These are phyloP conservation scores for Starmerella stigmatis DNA, from an alignment of 805 yeast genomes.

Conservation along the genomic window DNA sequence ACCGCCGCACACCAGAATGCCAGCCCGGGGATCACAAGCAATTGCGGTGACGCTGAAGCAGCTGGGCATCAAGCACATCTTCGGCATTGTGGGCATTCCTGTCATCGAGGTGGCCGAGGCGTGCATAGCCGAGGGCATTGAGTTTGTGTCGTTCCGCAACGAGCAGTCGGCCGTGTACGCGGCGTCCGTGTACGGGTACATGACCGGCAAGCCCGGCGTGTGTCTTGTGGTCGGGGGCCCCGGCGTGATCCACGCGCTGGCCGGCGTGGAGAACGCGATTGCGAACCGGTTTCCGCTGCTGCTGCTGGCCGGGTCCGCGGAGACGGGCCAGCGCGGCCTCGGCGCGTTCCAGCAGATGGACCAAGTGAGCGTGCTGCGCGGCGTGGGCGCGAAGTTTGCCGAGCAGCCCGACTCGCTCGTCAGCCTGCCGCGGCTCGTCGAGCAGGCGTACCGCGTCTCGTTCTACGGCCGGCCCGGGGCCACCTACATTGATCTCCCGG, in stretches of 20 bases:
- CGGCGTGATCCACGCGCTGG: slow-evolving; percentile 55
- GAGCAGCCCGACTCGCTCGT: slow-evolving; percentile 34
- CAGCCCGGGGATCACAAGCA: slow-evolving; percentile 35
- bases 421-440: slow-evolving; percentile 35
- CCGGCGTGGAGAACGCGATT: slow-evolving; percentile 55
- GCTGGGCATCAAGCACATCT: slow-evolving; percentile 47
- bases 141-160: slow-evolving; percentile 52
- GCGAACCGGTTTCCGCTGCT: slow-evolving; percentile 56
- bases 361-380: slow-evolving; percentile 43
- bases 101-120: slow-evolving; percentile 63
- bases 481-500: slow-evolving; percentile 56
- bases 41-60: slow-evolving; percentile 41
- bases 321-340: slow-evolving; percentile 38
- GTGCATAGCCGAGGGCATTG: slow-evolving; percentile 42
- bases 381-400: slow-evolving; percentile 42
- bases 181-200: slow-evolving; percentile 58
- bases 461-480: slow-evolving; percentile 49
- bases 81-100: slow-evolving; percentile 70
- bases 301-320: slow-evolving; percentile 54
- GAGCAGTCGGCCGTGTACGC: slow-evolving; percentile 71
- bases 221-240: slow-evolving; percentile 68
- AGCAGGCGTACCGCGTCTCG: slow-evolving; percentile 39
- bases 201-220: slow-evolving; percentile 57
- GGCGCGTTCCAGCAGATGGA: slow-evolving; percentile 69
- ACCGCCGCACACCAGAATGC: slow-evolving; percentile 1